Evolutionary conservation across 1,284 basidiomycete genomes (phyloP).

Genomic region (Ustilago nuda): DNA sequence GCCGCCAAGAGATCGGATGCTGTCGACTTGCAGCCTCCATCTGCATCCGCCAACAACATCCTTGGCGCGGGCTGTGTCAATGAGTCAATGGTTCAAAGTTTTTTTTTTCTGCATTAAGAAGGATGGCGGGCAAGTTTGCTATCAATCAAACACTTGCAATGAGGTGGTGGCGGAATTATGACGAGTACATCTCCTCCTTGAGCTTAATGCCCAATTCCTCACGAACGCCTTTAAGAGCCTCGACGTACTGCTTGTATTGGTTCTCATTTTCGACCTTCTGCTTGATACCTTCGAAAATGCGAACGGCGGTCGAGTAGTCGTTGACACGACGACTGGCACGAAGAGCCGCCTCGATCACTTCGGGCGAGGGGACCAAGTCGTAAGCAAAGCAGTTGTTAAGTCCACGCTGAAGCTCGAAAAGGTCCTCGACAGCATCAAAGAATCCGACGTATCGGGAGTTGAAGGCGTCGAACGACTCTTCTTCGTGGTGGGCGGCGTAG

Average conservation of each 20-base stretch:
- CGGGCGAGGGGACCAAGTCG: slow-evolving; percentile 91
- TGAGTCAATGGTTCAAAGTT: neutral
- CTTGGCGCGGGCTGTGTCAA: neutral
- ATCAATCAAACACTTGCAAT: neutral
- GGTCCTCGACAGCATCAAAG: slow-evolving; percentile 90
- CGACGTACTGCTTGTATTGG: slow-evolving; percentile 69
- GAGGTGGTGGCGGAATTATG: slow-evolving; percentile 15
- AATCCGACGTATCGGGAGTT: slow-evolving; percentile 92
- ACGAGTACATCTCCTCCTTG: slow-evolving; percentile 65
- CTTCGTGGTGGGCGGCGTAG: slow-evolving; percentile 71
- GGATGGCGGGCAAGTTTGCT: neutral
- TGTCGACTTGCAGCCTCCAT: neutral
- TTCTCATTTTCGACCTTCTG: slow-evolving; percentile 67
- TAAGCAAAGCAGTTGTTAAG: slow-evolving; percentile 99
- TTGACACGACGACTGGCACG: slow-evolving; percentile 90
- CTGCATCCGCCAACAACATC: neutral
- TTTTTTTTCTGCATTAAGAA: neutral
- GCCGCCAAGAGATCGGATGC: too few relatives aligned
- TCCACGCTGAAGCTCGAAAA: slow-evolving; percentile 87
- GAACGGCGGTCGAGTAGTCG: slow-evolving; percentile 95
- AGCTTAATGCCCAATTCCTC: slow-evolving; percentile 65
- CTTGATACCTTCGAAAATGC: slow-evolving; percentile 79
- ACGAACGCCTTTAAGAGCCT: slow-evolving; percentile 61
- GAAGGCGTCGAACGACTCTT: slow-evolving; percentile 94
- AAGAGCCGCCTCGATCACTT: slow-evolving; percentile 89